Evolutionary conservation across 2,329 filamentous ascomycete genomes (phyloP), one percentile per base, ranked within the genome.

Genomic region (Penicillium sp.): DNA sequence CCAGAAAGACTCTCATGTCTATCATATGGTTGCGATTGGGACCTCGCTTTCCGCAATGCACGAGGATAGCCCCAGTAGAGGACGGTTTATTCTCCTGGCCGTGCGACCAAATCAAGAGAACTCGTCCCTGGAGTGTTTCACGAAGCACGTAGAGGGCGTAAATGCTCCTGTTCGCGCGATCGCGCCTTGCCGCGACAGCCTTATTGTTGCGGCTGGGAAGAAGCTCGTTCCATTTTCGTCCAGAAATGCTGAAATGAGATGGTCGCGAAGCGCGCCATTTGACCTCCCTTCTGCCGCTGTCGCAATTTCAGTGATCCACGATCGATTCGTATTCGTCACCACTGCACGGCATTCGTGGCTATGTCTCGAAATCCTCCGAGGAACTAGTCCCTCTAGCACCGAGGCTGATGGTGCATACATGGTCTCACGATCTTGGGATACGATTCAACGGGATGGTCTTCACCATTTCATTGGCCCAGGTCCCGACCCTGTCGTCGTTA

Each of bases 311-410:
- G 65, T 71, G 10, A 22, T 22, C 18, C 58, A 63, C 6, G 59
- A 60, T 2, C 60, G 64, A 1, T 65, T 68, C 15, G 66, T 81
- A 17, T 72, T 76, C 42, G 64, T 79, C 31, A 73, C 76, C 1
- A 80, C 75, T 1, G 57, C 67, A 2, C 59, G 64, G 26, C 72
- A 80, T 44, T 79, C 76, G 0, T 63, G 78, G 8, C 57, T 74
- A 18, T 65, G 71, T 14, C 67, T 73, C 25, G 57, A 68, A 40
- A 54, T 73, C 6, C 45, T 51, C 15, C 5, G 9, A 9, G n/a
- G 27, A 17, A 7, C 30, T 7, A 16, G 18, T 9, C 9, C 18
- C 5, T 22, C 18, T 22, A 22, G 9, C 9, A 9, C 18, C 9
- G 18, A 22, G 18, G 9, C 18, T 5, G 30, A 36, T 9, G 36